Conservation (phyloP, 1,284 basidiomycete species). For the Sanghuangporus sanghuang region DNA sequence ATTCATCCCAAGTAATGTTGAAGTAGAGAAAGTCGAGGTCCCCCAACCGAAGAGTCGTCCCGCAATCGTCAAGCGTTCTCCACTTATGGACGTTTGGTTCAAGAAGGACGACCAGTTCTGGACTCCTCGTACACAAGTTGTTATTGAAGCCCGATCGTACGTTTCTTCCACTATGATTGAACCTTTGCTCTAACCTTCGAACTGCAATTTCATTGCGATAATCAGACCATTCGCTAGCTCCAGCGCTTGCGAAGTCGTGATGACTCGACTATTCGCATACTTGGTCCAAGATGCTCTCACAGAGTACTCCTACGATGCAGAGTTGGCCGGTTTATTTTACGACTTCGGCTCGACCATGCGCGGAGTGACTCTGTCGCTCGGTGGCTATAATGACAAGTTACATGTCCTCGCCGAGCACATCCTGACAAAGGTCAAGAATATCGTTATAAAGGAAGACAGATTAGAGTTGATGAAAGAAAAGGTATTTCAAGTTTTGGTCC, state of each 20-base stretch:
- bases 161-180: conserved; percentile 12
- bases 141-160: conserved; percentile 69
- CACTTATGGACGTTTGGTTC: conserved; percentile 79
- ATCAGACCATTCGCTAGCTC: conserved; percentile 27
- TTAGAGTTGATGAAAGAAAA: conserved; percentile 85
- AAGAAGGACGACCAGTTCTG: conserved; percentile 96
- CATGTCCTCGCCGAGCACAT: conserved; percentile 73
- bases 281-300: conserved; percentile 86
- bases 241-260: conserved; percentile 51
- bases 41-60: conserved; percentile 72
- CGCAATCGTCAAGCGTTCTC: conserved; percentile 67
- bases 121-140: conserved; percentile 81
- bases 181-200: neutral
- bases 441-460: conserved; percentile 68
- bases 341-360: conserved; percentile 62
- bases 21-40: conserved; percentile 71
- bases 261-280: conserved; percentile 79
- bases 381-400: conserved; percentile 95
- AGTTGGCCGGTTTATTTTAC: conserved; percentile 86
- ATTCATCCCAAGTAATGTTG: conserved; percentile 85
- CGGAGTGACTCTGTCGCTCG: conserved; percentile 66
- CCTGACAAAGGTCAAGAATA: conserved; percentile 63
- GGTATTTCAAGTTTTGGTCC: conserved; percentile 34
- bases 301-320: conserved; percentile 92
- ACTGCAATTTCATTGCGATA: neutral